phyloP scores from a whole-genome alignment of 2,329 filamentous ascomycete species.

The Emmonsiellopsis sp. region DNA sequence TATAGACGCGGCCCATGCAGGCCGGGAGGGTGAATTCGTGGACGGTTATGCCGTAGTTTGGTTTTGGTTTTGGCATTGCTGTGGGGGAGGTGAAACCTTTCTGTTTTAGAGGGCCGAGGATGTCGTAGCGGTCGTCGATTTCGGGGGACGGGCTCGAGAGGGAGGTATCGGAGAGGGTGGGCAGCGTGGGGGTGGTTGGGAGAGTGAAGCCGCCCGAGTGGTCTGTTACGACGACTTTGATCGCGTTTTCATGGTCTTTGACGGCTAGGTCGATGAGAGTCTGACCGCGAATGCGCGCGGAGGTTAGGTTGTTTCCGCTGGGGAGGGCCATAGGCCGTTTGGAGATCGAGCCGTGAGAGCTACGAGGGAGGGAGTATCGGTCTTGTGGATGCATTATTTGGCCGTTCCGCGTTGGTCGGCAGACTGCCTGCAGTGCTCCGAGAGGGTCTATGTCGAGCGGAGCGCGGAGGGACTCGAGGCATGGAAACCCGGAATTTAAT shows the following conservation, averaged over 20 bases:
- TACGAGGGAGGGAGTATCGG: slow-evolving; percentile 32
- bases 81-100: neutral
- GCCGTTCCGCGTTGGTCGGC: slow-evolving; percentile 29
- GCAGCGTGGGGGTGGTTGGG: neutral
- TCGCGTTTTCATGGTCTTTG: slow-evolving; percentile 32
- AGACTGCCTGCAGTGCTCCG: slow-evolving; percentile 35
- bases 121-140: slow-evolving; percentile 18
- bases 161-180: slow-evolving; percentile 11
- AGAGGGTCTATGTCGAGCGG: slow-evolving; percentile 37
- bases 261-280: slow-evolving; percentile 36
- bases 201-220: slow-evolving; percentile 28
- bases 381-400: slow-evolving; percentile 32
- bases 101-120: slow-evolving; percentile 5
- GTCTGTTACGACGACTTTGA: slow-evolving; percentile 34
- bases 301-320: slow-evolving; percentile 35
- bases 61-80: neutral
- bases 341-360: slow-evolving; percentile 34
- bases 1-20: slow-evolving; percentile 29
- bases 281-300: slow-evolving; percentile 36
- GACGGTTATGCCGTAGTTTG: slow-evolving; percentile 19
- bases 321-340: slow-evolving; percentile 33
- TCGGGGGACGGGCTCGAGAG: slow-evolving; percentile 19
- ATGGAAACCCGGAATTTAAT: slow-evolving; percentile 33
- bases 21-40: slow-evolving; percentile 35
- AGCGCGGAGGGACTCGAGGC: slow-evolving; percentile 31